Evolutionary conservation across 2,329 filamentous ascomycete genomes (phyloP), one percentile per base, ranked within the genome.

Genomic region (Sporothrix schenckii): DNA sequence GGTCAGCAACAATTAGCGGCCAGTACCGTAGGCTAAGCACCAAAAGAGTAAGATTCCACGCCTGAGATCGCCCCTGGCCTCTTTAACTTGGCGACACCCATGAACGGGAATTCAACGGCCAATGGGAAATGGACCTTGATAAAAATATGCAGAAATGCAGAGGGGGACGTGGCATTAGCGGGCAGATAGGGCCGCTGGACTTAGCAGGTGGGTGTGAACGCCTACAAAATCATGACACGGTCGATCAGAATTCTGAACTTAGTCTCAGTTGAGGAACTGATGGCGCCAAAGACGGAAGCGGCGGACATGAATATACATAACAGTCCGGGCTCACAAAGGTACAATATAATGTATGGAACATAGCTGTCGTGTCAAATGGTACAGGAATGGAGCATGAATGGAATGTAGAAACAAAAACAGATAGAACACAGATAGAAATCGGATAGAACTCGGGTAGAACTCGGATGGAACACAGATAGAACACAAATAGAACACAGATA

Each of bases 21-120:
- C 68, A 69, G 68, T 69, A 47, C 68, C 68, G 68, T 53, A 69
- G 24, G 47, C 68, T 69, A 69, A 60, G 9, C 49, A 69, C 50
- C n/a, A 61, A 69, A 47, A 53, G 54, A 58, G 67, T 60, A 60
- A 61, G 68, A 69, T 54, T 63, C 24, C 56, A 63, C 56, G 68
- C 68, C 67, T 63, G 67, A 24, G 53, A 68, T 61, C 56, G 56
- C 56, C 56, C 41, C 30, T n/a, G 19, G n/a, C 56, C 19, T 61
- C 24, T 39, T 44, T 34, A 61, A 24, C 56, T 39, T 61, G 56
- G 56, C 34, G 21, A 56, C 13, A 4, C 24, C 24, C 53, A n/a
- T 24, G 16, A 16, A 56, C 53, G 24, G 27, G 2, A 39, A 56
- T 34, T 34, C 53, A 9, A 30, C 53, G 27, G 27, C 19, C 49